A percentile compares a stretch with the other conserved stretches of the same genome.
These are phyloP conservation scores for Wilhelminamyces savonicus DNA, from an alignment of 805 yeast species.

Conservation along the genomic window DNA sequence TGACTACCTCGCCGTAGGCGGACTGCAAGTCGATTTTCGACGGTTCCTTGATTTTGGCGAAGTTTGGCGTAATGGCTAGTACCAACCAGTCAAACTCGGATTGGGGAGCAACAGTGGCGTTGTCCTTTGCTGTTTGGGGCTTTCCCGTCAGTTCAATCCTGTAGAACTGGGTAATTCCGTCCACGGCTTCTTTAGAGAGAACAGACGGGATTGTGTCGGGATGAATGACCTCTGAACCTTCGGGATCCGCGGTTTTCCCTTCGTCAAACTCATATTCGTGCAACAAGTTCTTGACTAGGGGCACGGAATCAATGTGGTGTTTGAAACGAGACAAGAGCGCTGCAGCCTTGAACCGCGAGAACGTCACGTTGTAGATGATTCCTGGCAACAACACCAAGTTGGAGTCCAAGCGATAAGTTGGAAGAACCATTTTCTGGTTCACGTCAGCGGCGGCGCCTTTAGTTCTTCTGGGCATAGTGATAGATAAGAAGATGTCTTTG, in stretches of 20 bases:
- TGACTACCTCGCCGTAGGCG: conserved; percentile 18
- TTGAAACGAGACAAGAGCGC: conserved; percentile 39
- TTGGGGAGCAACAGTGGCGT: neutral
- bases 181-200: conserved; percentile 24
- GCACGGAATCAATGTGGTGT: conserved; percentile 17
- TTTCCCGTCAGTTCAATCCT: conserved; percentile 2
- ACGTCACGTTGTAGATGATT: conserved; percentile 52
- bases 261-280: conserved; percentile 29
- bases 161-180: conserved; percentile 22
- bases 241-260: conserved; percentile 2
- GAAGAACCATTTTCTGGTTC: conserved; percentile 21
- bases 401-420: conserved; percentile 36
- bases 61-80: conserved; percentile 29
- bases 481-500: too few species aligned
- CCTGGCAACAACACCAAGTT: conserved; percentile 54
- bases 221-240: conserved; percentile 6
- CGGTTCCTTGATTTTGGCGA: conserved; percentile 22
- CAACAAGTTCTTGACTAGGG: conserved; percentile 25
- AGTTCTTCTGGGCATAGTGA: too few species aligned
- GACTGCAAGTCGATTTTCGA: conserved; percentile 4
- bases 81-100: conserved; percentile 31
- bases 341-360: conserved; percentile 41
- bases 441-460: too few species aligned
- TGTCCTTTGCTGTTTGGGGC: neutral
- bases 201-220: conserved; percentile 8